These are phyloP conservation scores for Schrenkiella parvula DNA, from an alignment of 345 rosid genomes.

Conservation along the genomic window DNA sequence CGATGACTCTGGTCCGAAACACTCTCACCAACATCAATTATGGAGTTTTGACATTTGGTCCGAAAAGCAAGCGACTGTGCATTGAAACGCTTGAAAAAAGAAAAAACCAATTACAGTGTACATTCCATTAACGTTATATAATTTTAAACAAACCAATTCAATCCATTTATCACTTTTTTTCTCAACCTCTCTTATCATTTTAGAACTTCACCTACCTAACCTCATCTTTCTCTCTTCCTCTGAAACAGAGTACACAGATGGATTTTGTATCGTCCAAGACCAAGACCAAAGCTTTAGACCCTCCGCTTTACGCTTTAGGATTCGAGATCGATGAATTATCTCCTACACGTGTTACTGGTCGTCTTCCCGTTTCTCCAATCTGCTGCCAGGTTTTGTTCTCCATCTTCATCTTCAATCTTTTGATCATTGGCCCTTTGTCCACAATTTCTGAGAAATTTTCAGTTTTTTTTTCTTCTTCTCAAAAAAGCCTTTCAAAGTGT, in stretches of 20 bases:
- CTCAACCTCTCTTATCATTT: not conserved
- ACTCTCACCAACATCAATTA: not conserved
- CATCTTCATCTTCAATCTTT: not conserved
- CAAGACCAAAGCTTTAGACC: conserved; percentile 43
- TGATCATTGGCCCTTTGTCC: not conserved
- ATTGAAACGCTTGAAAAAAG: too few relatives aligned
- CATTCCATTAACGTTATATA: too few relatives aligned
- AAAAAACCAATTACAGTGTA: too few relatives aligned
- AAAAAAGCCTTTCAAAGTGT: conserved; percentile 90
- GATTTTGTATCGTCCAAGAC: conserved; percentile 35
- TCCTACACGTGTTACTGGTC: conserved; percentile 55
- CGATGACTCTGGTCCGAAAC: not conserved
- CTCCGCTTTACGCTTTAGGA: conserved; percentile 45
- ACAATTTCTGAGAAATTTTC: not conserved
- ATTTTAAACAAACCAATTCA: not conserved
- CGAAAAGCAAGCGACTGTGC: not conserved
- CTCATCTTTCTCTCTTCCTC: too few relatives aligned
- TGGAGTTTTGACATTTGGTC: not conserved
- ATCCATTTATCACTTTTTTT: not conserved
- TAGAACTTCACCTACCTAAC: not conserved
- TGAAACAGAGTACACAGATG: conserved; percentile 22
- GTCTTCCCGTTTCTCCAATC: conserved; percentile 50
- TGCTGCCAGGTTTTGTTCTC: conserved; percentile 57
- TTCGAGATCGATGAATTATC: conserved; percentile 57
- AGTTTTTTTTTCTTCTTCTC: too few relatives aligned